Conservation (phyloP, 768 basidiomycete species). For the Suillus discolor region DNA sequence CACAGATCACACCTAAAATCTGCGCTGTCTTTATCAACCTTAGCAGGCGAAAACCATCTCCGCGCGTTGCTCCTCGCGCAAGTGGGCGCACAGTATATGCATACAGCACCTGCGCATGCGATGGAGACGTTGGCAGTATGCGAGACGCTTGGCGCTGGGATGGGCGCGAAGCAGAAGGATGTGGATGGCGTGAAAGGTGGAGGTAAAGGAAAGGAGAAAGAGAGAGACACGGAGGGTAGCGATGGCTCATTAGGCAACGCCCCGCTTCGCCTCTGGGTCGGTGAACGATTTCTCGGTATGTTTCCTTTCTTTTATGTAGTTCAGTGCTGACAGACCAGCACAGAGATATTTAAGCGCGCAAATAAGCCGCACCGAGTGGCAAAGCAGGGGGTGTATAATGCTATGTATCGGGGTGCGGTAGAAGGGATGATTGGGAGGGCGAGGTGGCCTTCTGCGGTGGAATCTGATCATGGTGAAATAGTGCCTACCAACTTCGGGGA, state of each 20-base stretch:
- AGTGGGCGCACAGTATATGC: constrained; percentile 68
- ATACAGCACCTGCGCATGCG: constrained; percentile 73
- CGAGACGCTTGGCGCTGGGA: constrained; percentile 70
- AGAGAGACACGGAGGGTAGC: constrained; percentile 11
- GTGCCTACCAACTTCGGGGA: neutral
- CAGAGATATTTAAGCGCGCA: constrained; percentile 61
- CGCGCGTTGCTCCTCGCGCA: constrained; percentile 71
- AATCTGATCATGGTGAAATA: neutral
- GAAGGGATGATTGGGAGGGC: constrained; percentile 13
- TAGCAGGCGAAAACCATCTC: constrained; percentile 69
- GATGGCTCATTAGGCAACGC: constrained; percentile 56
- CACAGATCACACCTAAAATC: constrained; percentile 48
- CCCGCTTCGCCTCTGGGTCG: constrained; percentile 70
- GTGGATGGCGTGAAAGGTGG: constrained; percentile 9
- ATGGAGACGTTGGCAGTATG: constrained; percentile 64
- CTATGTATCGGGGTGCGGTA: constrained; percentile 26
- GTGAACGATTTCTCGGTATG: constrained; percentile 67
- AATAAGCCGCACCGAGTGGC: constrained; percentile 50
- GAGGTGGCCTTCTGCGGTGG: neutral
- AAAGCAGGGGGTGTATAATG: constrained; percentile 52
- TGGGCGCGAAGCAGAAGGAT: constrained; percentile 47
- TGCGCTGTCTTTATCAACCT: constrained; percentile 59
- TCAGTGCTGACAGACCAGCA: neutral
- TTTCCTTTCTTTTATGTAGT: constrained; percentile 10
- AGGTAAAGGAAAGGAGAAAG: constrained; percentile 1